Evolutionary conservation across 1,139 yeast species (phyloP).

Genomic region (Debaryomyces udenii): DNA sequence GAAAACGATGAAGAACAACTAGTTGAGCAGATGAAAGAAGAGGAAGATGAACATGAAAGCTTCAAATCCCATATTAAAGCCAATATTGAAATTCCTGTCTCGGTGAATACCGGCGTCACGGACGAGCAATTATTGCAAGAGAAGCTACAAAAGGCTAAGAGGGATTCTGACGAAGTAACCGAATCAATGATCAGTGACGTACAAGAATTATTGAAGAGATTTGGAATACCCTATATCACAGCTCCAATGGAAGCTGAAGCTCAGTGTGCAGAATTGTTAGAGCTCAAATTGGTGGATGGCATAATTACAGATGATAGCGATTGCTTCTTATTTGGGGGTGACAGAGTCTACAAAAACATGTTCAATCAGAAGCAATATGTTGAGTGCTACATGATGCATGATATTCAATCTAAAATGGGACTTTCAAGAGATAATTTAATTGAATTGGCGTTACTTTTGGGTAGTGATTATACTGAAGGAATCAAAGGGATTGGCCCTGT

Average conservation of each 20-base stretch:
- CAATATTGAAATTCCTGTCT: constrained; percentile 22
- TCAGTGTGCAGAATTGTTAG: constrained; percentile 81
- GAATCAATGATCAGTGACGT: constrained; percentile 85
- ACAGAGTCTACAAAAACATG: constrained; percentile 84
- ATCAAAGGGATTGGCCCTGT: constrained; percentile 93
- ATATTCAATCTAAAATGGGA: constrained; percentile 67
- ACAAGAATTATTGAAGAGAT: constrained; percentile 79
- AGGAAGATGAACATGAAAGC: constrained; percentile 69
- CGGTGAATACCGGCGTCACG: constrained; percentile 40
- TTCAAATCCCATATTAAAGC: constrained; percentile 55
- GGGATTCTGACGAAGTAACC: constrained; percentile 93
- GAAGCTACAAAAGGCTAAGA: constrained; percentile 64
- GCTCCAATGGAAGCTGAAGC: constrained; percentile 99
- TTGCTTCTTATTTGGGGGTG: constrained; percentile 92
- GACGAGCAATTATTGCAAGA: constrained; percentile 59
- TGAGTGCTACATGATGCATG: constrained; percentile 72
- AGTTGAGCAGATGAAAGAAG: constrained; percentile 62
- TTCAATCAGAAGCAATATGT: constrained; percentile 92
- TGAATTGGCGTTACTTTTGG: constrained; percentile 78
- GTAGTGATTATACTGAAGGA: constrained; percentile 95
- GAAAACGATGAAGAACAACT: constrained; percentile 77
- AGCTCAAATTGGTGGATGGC: constrained; percentile 82
- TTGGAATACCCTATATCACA: constrained; percentile 91
- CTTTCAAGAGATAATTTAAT: constrained; percentile 65
- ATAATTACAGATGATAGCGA: constrained; percentile 97